Evolutionary conservation across 2,329 filamentous ascomycete species (phyloP).

Genomic region (Fusarium illudens): DNA sequence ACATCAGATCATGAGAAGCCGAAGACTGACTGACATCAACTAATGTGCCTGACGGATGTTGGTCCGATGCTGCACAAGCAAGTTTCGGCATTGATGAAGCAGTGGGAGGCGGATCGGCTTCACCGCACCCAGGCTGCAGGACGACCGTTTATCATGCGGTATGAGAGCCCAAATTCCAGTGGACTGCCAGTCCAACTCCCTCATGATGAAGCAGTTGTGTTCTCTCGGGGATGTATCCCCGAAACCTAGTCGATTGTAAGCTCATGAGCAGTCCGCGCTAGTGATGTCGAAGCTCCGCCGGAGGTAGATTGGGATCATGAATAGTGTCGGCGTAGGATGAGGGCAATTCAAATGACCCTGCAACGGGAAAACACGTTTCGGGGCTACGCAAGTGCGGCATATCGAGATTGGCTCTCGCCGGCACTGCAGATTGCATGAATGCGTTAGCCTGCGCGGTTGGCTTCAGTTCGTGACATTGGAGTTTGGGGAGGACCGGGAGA

Average conservation of each 20-base stretch:
- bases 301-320: conserved; percentile 28
- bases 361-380: conserved; percentile 8
- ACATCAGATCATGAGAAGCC: conserved; percentile 24
- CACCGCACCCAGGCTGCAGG: background rate
- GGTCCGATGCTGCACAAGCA: background rate
- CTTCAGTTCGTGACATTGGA: conserved; percentile 13
- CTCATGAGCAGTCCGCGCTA: conserved; percentile 12
- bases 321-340: conserved; percentile 8
- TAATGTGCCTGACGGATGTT: background rate
- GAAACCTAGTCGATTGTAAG: conserved; percentile 17
- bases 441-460: conserved; percentile 23
- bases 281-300: conserved; percentile 29
- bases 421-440: conserved; percentile 22
- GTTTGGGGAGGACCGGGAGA: conserved; percentile 8
- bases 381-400: conserved; percentile 14
- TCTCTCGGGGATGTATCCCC: conserved; percentile 33
- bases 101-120: background rate
- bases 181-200: conserved; percentile 5
- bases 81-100: background rate
- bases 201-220: conserved; percentile 17
- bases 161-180: background rate
- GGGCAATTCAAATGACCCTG: conserved; percentile 8
- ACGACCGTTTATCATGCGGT: background rate
- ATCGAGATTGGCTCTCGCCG: conserved; percentile 23
- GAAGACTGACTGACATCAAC: background rate